Percentiles rank a stretch among this genome's conserved stretches.
Conservation (phyloP, 2,329 filamentous ascomycete species). For the Fusarium nematophilum region DNA sequence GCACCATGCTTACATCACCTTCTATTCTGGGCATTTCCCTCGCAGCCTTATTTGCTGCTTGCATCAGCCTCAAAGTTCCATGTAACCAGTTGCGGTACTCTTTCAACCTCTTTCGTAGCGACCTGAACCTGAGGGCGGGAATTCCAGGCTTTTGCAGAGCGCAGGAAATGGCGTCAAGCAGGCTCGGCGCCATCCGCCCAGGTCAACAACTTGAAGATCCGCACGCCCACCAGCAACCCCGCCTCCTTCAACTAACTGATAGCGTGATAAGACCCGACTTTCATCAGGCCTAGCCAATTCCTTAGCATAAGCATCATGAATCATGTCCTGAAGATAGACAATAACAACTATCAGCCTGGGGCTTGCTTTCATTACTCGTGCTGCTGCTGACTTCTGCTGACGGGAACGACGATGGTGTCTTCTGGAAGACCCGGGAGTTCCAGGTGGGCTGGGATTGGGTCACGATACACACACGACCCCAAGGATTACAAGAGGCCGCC, state of each 20-base stretch:
- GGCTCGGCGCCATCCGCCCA: constrained; percentile 27
- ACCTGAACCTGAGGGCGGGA: constrained; percentile 17
- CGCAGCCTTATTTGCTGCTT: constrained; percentile 9
- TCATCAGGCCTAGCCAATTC: no score
- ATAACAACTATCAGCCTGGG: neutral
- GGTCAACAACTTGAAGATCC: constrained; percentile 2
- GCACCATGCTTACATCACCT: constrained; percentile 33
- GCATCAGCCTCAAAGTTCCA: constrained; percentile 6
- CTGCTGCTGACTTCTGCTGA: constrained; percentile 1
- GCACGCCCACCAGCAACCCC: constrained; percentile 4
- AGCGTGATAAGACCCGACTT: constrained; percentile 6
- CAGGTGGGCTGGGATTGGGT: constrained; percentile 26
- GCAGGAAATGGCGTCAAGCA: constrained; percentile 12
- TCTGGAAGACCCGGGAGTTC: constrained; percentile 18
- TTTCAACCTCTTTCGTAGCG: constrained; percentile 4
- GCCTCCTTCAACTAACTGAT: constrained; percentile 32
- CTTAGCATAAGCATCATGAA: neutral
- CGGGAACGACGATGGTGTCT: constrained; percentile 37
- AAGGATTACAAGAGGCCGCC: constrained; percentile 26
- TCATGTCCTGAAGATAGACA: neutral
- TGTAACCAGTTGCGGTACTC: constrained; percentile 9
- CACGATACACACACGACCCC: constrained; percentile 31
- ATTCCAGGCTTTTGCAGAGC: constrained; percentile 14
- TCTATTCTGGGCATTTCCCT: constrained; percentile 10
- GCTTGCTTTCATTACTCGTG: neutral